Conservation (phyloP, 1,284 basidiomycete species). For the Boletus nobilissimus region DNA sequence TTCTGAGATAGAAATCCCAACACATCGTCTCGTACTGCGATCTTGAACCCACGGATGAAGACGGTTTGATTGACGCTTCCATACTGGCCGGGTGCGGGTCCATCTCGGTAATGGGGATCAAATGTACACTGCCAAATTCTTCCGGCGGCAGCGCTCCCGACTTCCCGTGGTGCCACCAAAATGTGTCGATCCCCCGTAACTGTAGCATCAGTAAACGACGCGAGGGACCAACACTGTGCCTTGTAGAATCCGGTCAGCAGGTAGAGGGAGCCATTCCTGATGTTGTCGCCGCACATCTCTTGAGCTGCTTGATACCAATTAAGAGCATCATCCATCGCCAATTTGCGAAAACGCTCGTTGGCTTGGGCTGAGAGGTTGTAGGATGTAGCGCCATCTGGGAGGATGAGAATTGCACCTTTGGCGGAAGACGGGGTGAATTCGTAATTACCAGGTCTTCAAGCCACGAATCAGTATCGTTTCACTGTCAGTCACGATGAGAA, state of each 20-base stretch:
- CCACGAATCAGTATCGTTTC: neutral
- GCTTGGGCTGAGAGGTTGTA: neutral
- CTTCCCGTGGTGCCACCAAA: neutral
- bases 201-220: neutral
- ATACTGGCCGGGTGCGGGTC: neutral
- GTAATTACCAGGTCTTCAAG: neutral
- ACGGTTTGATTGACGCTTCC: constrained; percentile 22
- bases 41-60: constrained; percentile 26
- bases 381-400: constrained; percentile 20
- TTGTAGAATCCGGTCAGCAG: constrained; percentile 1
- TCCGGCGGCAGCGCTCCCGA: neutral
- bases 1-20: neutral
- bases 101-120: neutral
- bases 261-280: neutral
- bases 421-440: neutral
- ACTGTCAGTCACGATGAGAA: neutral
- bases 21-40: constrained; percentile 14
- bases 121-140: neutral
- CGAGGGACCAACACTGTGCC: neutral
- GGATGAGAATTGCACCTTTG: constrained; percentile 20
- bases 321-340: neutral
- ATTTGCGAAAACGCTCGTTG: neutral
- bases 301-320: neutral
- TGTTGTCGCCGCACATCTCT: neutral
- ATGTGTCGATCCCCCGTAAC: neutral